Percentiles rank a stretch among this genome's conserved stretches.
These are phyloP conservation scores for Podaxis pistillaris DNA, from an alignment of 768 basidiomycete species.

Conservation along the genomic window DNA sequence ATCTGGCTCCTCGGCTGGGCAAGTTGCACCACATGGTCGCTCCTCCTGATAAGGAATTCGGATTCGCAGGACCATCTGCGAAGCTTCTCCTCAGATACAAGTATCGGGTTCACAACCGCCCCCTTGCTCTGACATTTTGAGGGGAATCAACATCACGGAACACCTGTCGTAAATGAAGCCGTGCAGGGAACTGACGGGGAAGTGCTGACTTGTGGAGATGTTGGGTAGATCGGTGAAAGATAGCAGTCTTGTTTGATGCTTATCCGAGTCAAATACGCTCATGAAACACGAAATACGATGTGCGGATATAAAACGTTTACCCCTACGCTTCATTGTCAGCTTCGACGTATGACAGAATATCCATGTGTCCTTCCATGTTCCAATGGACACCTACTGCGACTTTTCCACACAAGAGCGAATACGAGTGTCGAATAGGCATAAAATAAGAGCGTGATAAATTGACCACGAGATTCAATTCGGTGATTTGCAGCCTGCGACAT, in stretches of 20 bases:
- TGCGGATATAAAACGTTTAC: neutral
- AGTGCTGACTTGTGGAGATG: neutral
- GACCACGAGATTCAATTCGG: neutral
- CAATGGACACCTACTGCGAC: neutral
- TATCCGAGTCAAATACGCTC: neutral
- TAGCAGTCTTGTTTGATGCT: neutral
- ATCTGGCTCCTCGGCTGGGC: conserved; percentile 9
- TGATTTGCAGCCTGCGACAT: neutral
- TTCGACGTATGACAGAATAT: neutral
- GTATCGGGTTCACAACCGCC: neutral
- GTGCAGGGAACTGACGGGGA: neutral
- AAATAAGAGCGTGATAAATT: neutral
- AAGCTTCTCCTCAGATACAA: conserved; percentile 9
- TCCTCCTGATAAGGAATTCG: neutral
- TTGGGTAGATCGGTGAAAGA: neutral
- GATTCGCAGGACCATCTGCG: neutral
- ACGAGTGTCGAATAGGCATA: neutral
- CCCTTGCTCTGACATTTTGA: neutral
- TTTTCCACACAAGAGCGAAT: neutral
- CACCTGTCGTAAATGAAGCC: neutral
- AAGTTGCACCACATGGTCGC: conserved; percentile 6
- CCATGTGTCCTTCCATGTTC: neutral
- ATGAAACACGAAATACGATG: neutral
- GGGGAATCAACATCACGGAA: conserved; percentile 2
- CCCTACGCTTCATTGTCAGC: neutral